Conservation (phyloP, 2,329 filamentous ascomycete genomes). For the Clonostachys chloroleuca region DNA sequence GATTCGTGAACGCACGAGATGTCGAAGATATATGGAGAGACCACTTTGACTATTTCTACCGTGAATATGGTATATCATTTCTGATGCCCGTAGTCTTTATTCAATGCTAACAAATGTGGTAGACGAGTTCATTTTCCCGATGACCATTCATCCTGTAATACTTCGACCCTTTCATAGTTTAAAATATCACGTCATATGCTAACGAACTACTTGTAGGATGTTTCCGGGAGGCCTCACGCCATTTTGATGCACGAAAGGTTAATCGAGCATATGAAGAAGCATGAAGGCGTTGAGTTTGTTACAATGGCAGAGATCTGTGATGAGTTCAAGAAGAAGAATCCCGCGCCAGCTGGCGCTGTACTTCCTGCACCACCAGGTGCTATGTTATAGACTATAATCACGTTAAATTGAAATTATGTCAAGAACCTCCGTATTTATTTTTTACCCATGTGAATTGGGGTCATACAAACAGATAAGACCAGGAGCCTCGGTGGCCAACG, state of each 20-base stretch:
- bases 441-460: too few species aligned
- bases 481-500: too few species aligned
- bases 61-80: slow-evolving; percentile 45
- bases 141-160: slow-evolving; percentile 63
- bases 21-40: slow-evolving; percentile 63
- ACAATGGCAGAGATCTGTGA: slow-evolving; percentile 70
- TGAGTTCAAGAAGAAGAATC: slow-evolving; percentile 66
- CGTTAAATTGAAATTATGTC: not conserved
- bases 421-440: too few species aligned
- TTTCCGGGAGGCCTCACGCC: slow-evolving; percentile 67
- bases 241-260: slow-evolving; percentile 64
- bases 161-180: too few species aligned
- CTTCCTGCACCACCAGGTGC: slow-evolving; percentile 53
- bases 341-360: slow-evolving; percentile 50
- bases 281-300: slow-evolving; percentile 59
- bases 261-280: slow-evolving; percentile 64
- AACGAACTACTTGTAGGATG: slow-evolving; percentile 33
- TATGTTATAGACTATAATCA: slow-evolving; percentile 32
- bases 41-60: slow-evolving; percentile 70
- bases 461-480: too few species aligned
- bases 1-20: slow-evolving; percentile 46
- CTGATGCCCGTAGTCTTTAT: too few species aligned
- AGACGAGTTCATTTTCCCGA: slow-evolving; percentile 72
- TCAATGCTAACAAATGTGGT: too few species aligned
- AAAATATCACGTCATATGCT: too few species aligned